Conservation (phyloP, 1,284 basidiomycete genomes). For the Microbotryum intermedium region DNA sequence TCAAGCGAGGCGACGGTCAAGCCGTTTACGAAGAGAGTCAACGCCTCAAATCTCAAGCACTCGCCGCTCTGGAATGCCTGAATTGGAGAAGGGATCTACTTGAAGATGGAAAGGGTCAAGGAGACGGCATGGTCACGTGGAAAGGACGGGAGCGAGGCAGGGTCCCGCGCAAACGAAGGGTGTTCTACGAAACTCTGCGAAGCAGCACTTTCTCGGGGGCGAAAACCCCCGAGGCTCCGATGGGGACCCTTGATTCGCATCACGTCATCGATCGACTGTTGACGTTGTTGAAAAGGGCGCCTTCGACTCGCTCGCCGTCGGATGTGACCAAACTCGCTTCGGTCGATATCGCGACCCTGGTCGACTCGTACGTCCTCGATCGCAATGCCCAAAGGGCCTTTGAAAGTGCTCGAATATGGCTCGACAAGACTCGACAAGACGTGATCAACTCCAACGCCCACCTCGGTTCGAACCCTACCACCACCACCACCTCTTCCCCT, state of each 20-base stretch:
- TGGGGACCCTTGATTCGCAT: neutral
- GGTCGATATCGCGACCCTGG: constrained; percentile 10
- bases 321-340: neutral
- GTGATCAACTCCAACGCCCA: too few relatives aligned
- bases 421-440: neutral
- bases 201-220: neutral
- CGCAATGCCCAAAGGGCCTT: neutral
- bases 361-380: constrained; percentile 7
- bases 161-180: neutral
- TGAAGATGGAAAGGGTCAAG: too few relatives aligned
- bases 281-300: too few relatives aligned
- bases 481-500: neutral
- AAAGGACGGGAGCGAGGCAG: too few relatives aligned
- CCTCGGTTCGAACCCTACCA: neutral
- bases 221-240: neutral
- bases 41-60: too few relatives aligned
- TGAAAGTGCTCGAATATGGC: constrained; percentile 16
- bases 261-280: neutral
- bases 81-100: too few relatives aligned
- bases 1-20: too few relatives aligned
- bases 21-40: too few relatives aligned
- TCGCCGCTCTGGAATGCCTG: too few relatives aligned
- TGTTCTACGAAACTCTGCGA: neutral
- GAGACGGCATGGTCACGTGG: too few relatives aligned
- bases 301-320: neutral